These are phyloP conservation scores for Yarrowia galli DNA, from an alignment of 1,139 yeast species.

Conservation along the genomic window DNA sequence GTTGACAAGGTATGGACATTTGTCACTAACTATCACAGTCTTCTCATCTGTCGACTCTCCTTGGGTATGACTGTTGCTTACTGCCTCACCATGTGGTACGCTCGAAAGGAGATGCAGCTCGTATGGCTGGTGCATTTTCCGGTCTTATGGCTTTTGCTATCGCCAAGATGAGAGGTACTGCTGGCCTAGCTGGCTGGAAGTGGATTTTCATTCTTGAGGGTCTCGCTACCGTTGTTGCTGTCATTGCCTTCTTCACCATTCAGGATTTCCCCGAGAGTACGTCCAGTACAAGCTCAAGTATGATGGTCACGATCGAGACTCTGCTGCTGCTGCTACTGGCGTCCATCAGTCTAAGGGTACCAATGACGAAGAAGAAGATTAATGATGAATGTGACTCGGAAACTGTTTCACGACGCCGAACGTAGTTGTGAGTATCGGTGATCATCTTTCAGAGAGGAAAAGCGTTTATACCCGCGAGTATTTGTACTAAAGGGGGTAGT, in stretches of 20 bases:
- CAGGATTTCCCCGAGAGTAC: conserved; percentile 60
- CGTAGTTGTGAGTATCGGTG: no score
- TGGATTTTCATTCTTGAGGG: conserved; percentile 64
- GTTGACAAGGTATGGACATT: conserved; percentile 66
- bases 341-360: not conserved
- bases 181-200: conserved; percentile 59
- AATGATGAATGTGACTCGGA: no score
- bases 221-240: conserved; percentile 58
- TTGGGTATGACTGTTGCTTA: conserved; percentile 58
- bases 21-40: conserved; percentile 60
- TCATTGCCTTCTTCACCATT: conserved; percentile 57
- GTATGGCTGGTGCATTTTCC: conserved; percentile 51
- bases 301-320: conserved; percentile 33
- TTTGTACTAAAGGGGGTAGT: no score
- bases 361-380: no score
- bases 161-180: conserved; percentile 49
- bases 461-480: no score
- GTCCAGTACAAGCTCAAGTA: conserved; percentile 56
- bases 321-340: conserved; percentile 6
- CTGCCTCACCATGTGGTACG: conserved; percentile 49
- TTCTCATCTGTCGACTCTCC: conserved; percentile 63
- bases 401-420: no score
- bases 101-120: conserved; percentile 52
- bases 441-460: no score
- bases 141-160: conserved; percentile 53